Conservation (phyloP, 768 basidiomycete genomes). For the Macrocybe gigantea region DNA sequence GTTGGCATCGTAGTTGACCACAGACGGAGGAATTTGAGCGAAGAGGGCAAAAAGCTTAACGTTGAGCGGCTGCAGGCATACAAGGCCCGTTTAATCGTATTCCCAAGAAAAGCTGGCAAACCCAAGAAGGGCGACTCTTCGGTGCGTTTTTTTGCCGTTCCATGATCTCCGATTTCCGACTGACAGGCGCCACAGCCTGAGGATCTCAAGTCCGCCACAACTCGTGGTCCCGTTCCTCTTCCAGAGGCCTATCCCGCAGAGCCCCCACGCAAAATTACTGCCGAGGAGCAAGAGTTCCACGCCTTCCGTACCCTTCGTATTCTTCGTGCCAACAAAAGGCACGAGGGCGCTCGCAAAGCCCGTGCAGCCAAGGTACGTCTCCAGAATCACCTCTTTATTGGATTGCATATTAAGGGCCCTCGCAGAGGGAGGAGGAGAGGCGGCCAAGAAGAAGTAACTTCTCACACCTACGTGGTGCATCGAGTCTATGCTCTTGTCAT, state of each 20-base stretch:
- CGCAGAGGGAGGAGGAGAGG: constrained; percentile 86
- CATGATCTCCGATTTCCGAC: constrained; percentile 2
- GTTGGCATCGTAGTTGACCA: constrained; percentile 96
- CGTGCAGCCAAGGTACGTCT: constrained; percentile 75
- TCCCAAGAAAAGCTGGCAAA: constrained; percentile 94
- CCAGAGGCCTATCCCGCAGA: constrained; percentile 67
- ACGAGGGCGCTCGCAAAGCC: constrained; percentile 84
- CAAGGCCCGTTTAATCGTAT: constrained; percentile 89
- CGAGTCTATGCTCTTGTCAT: constrained; percentile 18
- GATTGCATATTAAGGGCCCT: constrained; percentile 10
- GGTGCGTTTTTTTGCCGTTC: constrained; percentile 40
- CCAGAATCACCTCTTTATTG: background rate
- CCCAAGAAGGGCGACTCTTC: constrained; percentile 94
- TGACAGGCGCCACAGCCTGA: constrained; percentile 50
- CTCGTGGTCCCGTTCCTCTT: constrained; percentile 61
- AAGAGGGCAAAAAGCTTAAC: constrained; percentile 95
- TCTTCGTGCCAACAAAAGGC: constrained; percentile 74
- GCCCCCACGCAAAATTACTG: constrained; percentile 87
- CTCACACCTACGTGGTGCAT: constrained; percentile 15
- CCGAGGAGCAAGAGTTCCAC: constrained; percentile 82
- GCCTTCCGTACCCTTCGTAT: constrained; percentile 87
- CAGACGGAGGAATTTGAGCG: constrained; percentile 91
- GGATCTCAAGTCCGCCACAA: constrained; percentile 73
- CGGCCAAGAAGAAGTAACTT: constrained; percentile 82
- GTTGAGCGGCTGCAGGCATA: constrained; percentile 92